Percentiles rank a stretch among this genome's conserved stretches.
phyloP scores from a whole-genome alignment of 139 green algal genomes.

The Micromonas commoda region DNA sequence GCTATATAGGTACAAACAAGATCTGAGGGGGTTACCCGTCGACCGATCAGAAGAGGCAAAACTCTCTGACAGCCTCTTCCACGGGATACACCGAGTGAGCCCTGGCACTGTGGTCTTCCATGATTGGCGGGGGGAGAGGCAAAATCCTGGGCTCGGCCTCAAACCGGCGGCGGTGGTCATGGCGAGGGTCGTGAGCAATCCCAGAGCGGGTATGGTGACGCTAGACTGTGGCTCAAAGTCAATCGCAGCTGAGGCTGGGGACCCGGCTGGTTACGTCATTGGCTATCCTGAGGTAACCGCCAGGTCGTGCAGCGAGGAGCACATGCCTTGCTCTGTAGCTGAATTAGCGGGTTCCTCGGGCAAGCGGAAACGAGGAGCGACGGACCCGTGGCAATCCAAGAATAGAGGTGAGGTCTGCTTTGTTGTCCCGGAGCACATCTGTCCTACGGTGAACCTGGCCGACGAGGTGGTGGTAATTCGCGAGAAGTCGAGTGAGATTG shows the following conservation, averaged over 20 bases:
- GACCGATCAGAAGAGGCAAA: too few species aligned
- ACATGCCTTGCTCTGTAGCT: background rate
- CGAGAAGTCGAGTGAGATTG: too few species aligned
- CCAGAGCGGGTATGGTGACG: background rate
- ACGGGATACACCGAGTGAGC: background rate
- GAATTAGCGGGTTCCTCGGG: too few species aligned
- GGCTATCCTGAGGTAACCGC: too few species aligned
- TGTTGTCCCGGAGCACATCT: background rate
- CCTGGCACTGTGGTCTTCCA: background rate
- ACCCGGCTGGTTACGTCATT: background rate
- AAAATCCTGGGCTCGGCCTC: background rate
- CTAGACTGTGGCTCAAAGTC: background rate
- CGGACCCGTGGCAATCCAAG: too few species aligned
- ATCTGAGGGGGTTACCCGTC: too few species aligned
- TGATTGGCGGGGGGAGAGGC: background rate
- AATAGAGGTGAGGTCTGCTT: background rate
- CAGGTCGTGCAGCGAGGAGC: background rate
- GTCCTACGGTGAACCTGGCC: background rate
- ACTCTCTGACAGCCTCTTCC: too few species aligned
- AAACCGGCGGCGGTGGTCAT: background rate
- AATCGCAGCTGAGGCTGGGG: background rate
- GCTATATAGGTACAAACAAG: too few species aligned
- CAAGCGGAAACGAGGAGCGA: too few species aligned
- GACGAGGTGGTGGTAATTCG: too few species aligned
- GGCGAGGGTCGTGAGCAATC: background rate